phyloP scores from a whole-genome alignment of 257 asterid species.

The Penstemon newberryi region DNA sequence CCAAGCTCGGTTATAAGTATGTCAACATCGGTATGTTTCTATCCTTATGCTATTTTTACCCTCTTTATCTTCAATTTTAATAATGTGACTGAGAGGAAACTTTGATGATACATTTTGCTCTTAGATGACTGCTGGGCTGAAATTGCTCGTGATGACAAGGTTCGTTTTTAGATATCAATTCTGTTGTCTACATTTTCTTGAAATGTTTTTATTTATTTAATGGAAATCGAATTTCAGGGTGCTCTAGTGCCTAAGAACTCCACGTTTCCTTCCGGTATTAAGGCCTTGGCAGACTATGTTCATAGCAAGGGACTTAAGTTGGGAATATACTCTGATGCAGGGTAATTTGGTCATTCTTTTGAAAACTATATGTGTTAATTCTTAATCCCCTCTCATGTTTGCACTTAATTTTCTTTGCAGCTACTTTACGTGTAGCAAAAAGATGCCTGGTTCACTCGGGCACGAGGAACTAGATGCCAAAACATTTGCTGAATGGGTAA shows the following conservation, averaged over 20 bases:
- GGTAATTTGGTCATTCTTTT: constrained; percentile 41
- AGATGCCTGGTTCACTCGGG: constrained; percentile 95
- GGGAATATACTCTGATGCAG: constrained; percentile 94
- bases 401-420: constrained; percentile 39
- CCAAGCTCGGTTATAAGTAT: constrained; percentile 72
- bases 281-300: constrained; percentile 87
- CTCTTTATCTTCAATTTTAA: background rate
- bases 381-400: background rate
- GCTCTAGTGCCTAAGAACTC: constrained; percentile 62
- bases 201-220: background rate
- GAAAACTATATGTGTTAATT: background rate
- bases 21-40: constrained; percentile 74
- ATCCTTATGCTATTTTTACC: background rate
- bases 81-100: constrained; percentile 16
- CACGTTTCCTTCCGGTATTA: constrained; percentile 92
- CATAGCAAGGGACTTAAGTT: constrained; percentile 89
- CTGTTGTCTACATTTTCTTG: background rate
- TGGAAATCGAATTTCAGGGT: constrained; percentile 51
- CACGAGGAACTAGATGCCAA: constrained; percentile 83
- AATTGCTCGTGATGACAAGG: constrained; percentile 58
- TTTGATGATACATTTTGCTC: background rate
- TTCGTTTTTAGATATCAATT: constrained; percentile 9
- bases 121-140: constrained; percentile 97
- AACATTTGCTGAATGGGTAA: constrained; percentile 86
- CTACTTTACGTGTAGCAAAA: constrained; percentile 68